Evolutionary conservation across 2,329 filamentous ascomycete genomes (phyloP).

Genomic region (Pseudocercospora fuligena): DNA sequence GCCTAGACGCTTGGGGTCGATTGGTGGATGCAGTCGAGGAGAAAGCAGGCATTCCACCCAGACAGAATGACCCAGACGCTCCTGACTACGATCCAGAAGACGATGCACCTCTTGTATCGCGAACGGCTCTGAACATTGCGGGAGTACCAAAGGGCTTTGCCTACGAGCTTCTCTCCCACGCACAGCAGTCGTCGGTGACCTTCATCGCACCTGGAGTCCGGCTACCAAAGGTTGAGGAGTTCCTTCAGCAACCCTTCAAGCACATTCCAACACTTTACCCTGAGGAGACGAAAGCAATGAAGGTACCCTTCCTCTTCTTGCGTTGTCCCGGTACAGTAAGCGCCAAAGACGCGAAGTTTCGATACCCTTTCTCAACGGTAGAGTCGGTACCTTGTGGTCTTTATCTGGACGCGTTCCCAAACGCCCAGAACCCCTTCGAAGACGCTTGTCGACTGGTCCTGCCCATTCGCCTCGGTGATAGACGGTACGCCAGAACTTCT

Average conservation of each 20-base stretch:
- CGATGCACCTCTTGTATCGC: slow-evolving; percentile 34
- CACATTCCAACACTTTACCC: slow-evolving; percentile 36
- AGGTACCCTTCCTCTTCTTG: slow-evolving; percentile 42
- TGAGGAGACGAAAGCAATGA: slow-evolving; percentile 40
- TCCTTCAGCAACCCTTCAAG: slow-evolving; percentile 42
- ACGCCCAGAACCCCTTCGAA: slow-evolving; percentile 42
- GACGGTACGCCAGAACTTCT: slow-evolving; percentile 38
- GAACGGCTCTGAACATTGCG: slow-evolving; percentile 38
- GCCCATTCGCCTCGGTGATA: slow-evolving; percentile 38
- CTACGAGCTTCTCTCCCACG: slow-evolving; percentile 39
- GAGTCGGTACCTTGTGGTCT: slow-evolving; percentile 42
- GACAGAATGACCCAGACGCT: slow-evolving; percentile 16
- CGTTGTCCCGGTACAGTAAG: slow-evolving; percentile 38
- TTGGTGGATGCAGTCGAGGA: slow-evolving; percentile 39
- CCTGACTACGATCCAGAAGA: slow-evolving; percentile 35
- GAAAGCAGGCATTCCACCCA: slow-evolving; percentile 29
- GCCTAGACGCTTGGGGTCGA: slow-evolving; percentile 37
- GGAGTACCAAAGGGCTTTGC: slow-evolving; percentile 40
- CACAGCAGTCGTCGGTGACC: slow-evolving; percentile 38
- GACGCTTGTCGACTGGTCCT: slow-evolving; percentile 41
- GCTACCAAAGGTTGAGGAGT: slow-evolving; percentile 41
- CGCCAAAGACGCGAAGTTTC: slow-evolving; percentile 42
- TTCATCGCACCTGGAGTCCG: slow-evolving; percentile 41
- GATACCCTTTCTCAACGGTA: slow-evolving; percentile 40
- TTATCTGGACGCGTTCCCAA: slow-evolving; percentile 42